Evolutionary conservation across 192 early-diverging fungal species (phyloP), one percentile per base, ranked within the genome.

Genomic region (Backusella macrospora): DNA sequence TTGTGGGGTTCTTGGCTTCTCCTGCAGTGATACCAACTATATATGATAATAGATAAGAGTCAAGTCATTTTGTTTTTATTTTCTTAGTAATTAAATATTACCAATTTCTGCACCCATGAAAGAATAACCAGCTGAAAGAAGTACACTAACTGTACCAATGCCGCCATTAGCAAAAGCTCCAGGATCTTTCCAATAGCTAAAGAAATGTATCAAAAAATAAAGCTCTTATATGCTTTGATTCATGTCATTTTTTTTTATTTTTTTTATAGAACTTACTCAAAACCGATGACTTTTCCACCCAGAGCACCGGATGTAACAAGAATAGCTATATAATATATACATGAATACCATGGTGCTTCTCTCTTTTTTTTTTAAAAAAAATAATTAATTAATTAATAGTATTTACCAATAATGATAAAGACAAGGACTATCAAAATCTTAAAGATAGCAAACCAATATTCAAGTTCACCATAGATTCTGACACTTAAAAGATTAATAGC

Each of bases 381-480:
- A n/a, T n/a, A n/a, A n/a, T n/a, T n/a, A n/a, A n/a, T n/a, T n/a
- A 18, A 12, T 8, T 13, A 34, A 64, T 5, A 14, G 8, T 14
- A 9, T 18, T 40, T 71, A 72, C 70, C 74, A 68, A 95, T 84
- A 72, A 95, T 82, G 65, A 95, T 80, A 75, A 96, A 96, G 16
- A 95, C 80, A 47, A 92, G 52, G 37, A 95, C 90, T 23, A 91
- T 83, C 21, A 91, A 72, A 39, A 96, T 88, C 77, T 96, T 96
- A 81, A 92, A 86, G 38, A 88, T 47, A 14, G 88, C 83, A 48
- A 96, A 83, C 89, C 89, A 89, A 76, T 92, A 96, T 82, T 98
- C 96, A 7, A 89, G 78, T 81, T 98, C 96, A 74, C 95, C 96
- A 85, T 94, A 98, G 16, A 91, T 87, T 62, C 93, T 47, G 86